phyloP scores from a whole-genome alignment of 106 monocot species.

The Ottelia alismoides region DNA sequence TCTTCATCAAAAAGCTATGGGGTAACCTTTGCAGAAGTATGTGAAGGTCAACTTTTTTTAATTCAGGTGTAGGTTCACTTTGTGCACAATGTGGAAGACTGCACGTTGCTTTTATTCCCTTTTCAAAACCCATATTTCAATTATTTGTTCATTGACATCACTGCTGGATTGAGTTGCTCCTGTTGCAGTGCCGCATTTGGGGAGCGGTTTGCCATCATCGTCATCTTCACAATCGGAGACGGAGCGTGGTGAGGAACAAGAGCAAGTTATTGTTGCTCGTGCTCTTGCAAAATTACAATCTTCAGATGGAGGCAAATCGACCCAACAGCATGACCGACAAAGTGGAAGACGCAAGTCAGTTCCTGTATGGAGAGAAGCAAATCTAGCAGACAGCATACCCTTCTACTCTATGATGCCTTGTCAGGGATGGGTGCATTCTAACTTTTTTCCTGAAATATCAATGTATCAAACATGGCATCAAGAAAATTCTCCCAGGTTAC shows the following conservation, averaged over 20 bases:
- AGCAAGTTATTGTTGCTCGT: constrained; percentile 25
- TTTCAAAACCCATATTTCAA: too few relatives aligned
- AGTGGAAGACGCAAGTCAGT: constrained; percentile 2
- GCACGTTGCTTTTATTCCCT: too few relatives aligned
- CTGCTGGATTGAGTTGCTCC: neutral
- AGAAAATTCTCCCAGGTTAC: constrained; percentile 14
- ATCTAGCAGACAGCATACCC: constrained; percentile 2
- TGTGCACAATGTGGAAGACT: too few relatives aligned
- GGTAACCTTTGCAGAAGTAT: too few relatives aligned
- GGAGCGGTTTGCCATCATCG: too few relatives aligned
- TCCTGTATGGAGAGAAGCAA: constrained; percentile 1
- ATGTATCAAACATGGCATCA: constrained; percentile 36
- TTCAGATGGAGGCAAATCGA: constrained; percentile 8
- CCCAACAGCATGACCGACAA: constrained; percentile 16
- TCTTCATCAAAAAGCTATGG: too few relatives aligned
- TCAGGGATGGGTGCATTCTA: constrained; percentile 16
- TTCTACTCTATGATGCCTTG: constrained; percentile 12
- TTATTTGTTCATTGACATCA: too few relatives aligned
- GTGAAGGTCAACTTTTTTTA: too few relatives aligned
- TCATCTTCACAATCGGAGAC: constrained; percentile 13
- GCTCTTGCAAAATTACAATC: constrained; percentile 18
- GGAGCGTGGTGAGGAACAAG: constrained; percentile 26
- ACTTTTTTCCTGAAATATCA: constrained; percentile 18
- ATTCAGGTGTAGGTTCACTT: too few relatives aligned
- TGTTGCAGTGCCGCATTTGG: constrained; percentile 8